These are phyloP conservation scores for Penicillium olsonii DNA, from an alignment of 2,329 filamentous ascomycete species.

Conservation along the genomic window DNA sequence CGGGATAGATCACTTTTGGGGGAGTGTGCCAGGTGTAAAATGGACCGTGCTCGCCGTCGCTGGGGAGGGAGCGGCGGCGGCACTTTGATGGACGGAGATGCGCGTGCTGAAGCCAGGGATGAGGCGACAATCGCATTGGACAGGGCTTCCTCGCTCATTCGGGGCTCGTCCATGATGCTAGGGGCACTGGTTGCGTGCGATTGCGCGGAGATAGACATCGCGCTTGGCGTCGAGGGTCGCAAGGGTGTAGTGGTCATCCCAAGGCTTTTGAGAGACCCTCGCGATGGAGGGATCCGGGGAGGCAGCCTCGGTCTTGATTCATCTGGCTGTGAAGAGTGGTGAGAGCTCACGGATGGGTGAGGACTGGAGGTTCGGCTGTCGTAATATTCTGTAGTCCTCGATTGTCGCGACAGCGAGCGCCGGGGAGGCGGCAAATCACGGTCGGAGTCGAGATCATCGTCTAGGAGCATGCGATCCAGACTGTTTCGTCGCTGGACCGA, in stretches of 20 bases:
- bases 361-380: constrained; percentile 12
- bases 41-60: constrained; percentile 38
- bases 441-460: constrained; percentile 15
- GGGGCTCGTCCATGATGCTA: constrained; percentile 25
- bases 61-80: constrained; percentile 43
- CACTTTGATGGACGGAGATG: constrained; percentile 39
- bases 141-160: constrained; percentile 40
- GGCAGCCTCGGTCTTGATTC: constrained; percentile 29
- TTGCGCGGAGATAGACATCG: constrained; percentile 26
- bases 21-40: constrained; percentile 36
- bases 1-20: constrained; percentile 31
- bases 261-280: constrained; percentile 13
- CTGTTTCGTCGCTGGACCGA: constrained; percentile 5
- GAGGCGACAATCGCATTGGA: constrained; percentile 52
- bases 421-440: constrained; percentile 1
- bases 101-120: constrained; percentile 47
- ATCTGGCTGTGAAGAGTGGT: constrained; percentile 15
- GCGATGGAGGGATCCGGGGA: constrained; percentile 22
- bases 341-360: constrained; percentile 16
- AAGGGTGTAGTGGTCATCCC: constrained; percentile 11
- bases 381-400: constrained; percentile 11
- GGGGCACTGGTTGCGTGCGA: constrained; percentile 28
- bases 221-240: constrained; percentile 28
- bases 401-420: constrained; percentile 13
- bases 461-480: constrained; percentile 14